phyloP scores from a whole-genome alignment of 495 filamentous ascomycete species.

The Aspergillus ellipticus region DNA sequence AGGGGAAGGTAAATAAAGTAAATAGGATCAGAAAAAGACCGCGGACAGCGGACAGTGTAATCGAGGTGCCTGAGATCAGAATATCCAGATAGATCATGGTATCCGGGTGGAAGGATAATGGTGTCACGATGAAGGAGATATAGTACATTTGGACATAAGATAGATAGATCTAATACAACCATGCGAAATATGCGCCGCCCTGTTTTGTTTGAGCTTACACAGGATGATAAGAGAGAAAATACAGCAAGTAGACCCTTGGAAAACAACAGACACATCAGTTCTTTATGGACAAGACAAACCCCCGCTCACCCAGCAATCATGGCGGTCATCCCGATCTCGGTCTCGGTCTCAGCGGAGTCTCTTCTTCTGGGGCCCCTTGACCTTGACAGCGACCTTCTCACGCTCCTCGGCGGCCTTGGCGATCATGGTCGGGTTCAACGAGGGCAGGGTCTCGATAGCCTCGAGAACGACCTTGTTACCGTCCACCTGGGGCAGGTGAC shows the following conservation, averaged over 20 bases:
- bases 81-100: no score
- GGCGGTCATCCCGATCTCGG: constrained; percentile 7
- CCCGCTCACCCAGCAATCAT: neutral
- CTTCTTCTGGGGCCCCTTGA: constrained; percentile 26
- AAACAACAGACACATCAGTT: constrained; percentile 21
- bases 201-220: constrained; percentile 6
- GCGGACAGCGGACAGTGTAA: no score
- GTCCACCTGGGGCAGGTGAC: constrained; percentile 29
- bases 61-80: no score
- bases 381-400: constrained; percentile 38
- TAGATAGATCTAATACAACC: neutral
- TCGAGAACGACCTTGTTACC: constrained; percentile 37
- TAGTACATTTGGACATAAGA: neutral
- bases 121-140: neutral
- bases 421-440: constrained; percentile 33
- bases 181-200: neutral
- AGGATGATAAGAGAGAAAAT: neutral
- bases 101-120: no score
- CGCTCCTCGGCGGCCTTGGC: constrained; percentile 33
- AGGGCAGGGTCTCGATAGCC: constrained; percentile 30
- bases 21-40: no score
- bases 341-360: constrained; percentile 15
- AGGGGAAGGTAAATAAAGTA: no score
- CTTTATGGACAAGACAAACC: constrained; percentile 1
- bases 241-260: neutral